Evolutionary conservation across 2,329 filamentous ascomycete species (phyloP).

Genomic region (Stachybotrys chlorohalonatus): DNA sequence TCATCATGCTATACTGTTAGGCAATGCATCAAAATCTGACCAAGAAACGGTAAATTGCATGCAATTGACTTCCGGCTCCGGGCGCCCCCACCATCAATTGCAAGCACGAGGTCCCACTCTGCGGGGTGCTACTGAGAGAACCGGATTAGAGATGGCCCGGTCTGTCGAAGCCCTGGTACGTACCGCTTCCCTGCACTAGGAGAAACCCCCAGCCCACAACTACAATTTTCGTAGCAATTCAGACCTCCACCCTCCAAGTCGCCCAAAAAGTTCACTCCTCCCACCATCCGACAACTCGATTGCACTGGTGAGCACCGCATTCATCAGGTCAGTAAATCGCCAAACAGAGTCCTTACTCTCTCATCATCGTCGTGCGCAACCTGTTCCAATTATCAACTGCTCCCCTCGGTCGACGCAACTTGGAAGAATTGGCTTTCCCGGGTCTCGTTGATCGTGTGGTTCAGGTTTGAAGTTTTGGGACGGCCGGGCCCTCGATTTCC

Average conservation of each 20-base stretch:
- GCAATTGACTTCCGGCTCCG: no score
- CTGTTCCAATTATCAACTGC: not conserved
- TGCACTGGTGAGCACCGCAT: constrained; percentile 36
- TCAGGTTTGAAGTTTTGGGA: not conserved
- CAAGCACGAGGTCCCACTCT: no score
- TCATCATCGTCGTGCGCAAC: not conserved
- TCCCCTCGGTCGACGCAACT: no score
- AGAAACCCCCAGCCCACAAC: constrained; percentile 26
- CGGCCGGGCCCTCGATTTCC: no score
- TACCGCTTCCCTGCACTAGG: constrained; percentile 20
- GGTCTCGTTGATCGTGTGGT: not conserved
- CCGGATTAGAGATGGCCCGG: not conserved
- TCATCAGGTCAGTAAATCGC: constrained; percentile 36
- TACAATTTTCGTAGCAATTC: constrained; percentile 27
- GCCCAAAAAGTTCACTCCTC: constrained; percentile 23
- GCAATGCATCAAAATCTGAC: no score
- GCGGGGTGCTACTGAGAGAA: not conserved
- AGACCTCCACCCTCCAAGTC: constrained; percentile 19
- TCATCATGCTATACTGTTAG: no score
- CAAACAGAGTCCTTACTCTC: constrained; percentile 1
- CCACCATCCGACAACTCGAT: constrained; percentile 31
- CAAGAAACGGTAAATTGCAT: no score
- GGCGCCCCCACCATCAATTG: no score
- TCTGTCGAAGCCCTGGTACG: constrained; percentile 20
- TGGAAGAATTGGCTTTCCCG: not conserved